Percentiles rank a stretch among this genome's conserved stretches.
Evolutionary conservation across 2,329 filamentous ascomycete genomes (phyloP).

Genomic region (Colletotrichum viniferum): DNA sequence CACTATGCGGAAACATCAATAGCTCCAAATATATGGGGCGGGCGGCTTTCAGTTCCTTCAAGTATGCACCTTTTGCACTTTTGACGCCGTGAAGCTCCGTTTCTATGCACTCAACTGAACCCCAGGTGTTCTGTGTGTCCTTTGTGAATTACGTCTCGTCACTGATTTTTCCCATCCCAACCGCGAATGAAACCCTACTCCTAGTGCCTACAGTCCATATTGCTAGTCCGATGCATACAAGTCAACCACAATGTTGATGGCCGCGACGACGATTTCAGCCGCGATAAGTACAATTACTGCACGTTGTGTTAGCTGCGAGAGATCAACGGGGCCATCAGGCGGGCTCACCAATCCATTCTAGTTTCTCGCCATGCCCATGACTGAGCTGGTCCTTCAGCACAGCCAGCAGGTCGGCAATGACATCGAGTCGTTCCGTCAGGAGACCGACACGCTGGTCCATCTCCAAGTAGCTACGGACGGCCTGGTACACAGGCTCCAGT

Average conservation of each 20-base stretch:
- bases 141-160: not conserved
- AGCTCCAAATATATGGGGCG: not conserved
- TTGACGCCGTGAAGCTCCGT: constrained; percentile 10
- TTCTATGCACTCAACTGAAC: constrained; percentile 5
- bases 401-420: constrained; percentile 90
- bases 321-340: not conserved
- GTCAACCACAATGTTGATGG: constrained; percentile 94
- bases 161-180: not conserved
- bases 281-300: constrained; percentile 93
- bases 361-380: constrained; percentile 87
- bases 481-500: constrained; percentile 94
- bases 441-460: constrained; percentile 95
- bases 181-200: not conserved
- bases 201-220: not conserved
- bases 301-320: constrained; percentile 16
- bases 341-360: constrained; percentile 84
- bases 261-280: constrained; percentile 90
- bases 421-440: constrained; percentile 86
- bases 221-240: constrained; percentile 65
- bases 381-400: constrained; percentile 96
- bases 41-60: not conserved
- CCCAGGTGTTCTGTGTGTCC: constrained; percentile 13
- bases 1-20: constrained; percentile 8
- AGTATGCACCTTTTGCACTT: not conserved
- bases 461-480: constrained; percentile 92